Evolutionary conservation across 768 basidiomycete genomes (phyloP).

Genomic region (Tephrocybe sp.): DNA sequence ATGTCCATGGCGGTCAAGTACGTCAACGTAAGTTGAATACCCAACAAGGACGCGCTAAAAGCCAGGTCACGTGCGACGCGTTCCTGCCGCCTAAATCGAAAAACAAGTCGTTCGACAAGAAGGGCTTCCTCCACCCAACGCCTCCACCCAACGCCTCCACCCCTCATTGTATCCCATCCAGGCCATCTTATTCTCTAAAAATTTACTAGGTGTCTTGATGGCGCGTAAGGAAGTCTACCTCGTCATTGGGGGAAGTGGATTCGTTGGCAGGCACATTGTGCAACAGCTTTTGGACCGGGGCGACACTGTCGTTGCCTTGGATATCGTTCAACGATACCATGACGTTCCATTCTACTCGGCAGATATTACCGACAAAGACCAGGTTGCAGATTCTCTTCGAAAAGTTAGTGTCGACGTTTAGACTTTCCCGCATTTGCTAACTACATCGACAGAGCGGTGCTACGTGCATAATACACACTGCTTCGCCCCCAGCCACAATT

Average conservation of each 20-base stretch:
- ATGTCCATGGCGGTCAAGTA: slow-evolving; percentile 26
- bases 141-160: not conserved
- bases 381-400: slow-evolving; percentile 69
- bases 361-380: slow-evolving; percentile 79
- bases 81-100: slow-evolving; percentile 15
- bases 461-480: slow-evolving; percentile 95
- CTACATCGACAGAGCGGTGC: slow-evolving; percentile 58
- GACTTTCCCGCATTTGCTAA: slow-evolving; percentile 5
- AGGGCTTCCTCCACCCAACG: not conserved
- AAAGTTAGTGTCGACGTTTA: slow-evolving; percentile 49
- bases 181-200: slow-evolving; percentile 3
- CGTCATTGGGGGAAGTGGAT: slow-evolving; percentile 94
- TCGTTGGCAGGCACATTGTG: slow-evolving; percentile 90
- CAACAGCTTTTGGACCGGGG: slow-evolving; percentile 78
- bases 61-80: slow-evolving; percentile 41
- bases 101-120: slow-evolving; percentile 24
- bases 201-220: slow-evolving; percentile 2
- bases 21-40: slow-evolving; percentile 8
- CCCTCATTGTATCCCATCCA: slow-evolving; percentile 2
- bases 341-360: slow-evolving; percentile 87
- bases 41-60: slow-evolving; percentile 21
- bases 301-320: slow-evolving; percentile 83
- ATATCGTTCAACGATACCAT: slow-evolving; percentile 88
- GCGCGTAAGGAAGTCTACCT: slow-evolving; percentile 67
- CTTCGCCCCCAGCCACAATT: slow-evolving; percentile 71